phyloP scores from a whole-genome alignment of 164 flowering plant genomes.

The Annona squamosa region DNA sequence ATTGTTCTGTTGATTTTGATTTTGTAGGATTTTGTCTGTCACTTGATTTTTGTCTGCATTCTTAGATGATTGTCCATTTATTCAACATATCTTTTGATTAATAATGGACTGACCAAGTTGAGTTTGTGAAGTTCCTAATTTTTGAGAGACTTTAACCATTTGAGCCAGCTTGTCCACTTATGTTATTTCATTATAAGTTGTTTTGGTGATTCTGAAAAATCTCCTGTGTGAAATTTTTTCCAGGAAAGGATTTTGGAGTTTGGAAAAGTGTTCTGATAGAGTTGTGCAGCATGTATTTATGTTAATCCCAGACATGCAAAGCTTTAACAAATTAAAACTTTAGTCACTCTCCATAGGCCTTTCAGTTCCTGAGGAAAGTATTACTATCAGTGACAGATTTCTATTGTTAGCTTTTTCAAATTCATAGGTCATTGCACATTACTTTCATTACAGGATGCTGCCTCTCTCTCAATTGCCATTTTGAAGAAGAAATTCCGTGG shows the following conservation, averaged over 20 bases:
- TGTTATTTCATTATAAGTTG: too few relatives aligned
- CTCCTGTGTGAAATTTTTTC: background rate
- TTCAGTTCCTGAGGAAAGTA: background rate
- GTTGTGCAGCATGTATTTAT: background rate
- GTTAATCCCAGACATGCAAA: background rate
- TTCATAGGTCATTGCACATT: constrained; percentile 1
- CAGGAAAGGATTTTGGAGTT: background rate
- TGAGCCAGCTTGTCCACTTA: background rate
- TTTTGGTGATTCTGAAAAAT: background rate
- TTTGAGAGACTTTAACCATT: background rate
- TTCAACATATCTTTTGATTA: background rate
- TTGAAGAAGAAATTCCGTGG: constrained; percentile 63
- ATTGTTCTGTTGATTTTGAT: background rate
- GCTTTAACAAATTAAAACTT: background rate
- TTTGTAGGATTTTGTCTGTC: background rate
- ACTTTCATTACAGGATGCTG: constrained; percentile 66
- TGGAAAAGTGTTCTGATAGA: background rate
- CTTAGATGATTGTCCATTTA: background rate
- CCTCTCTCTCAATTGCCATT: constrained; percentile 71
- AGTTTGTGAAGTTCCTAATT: background rate
- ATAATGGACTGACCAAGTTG: background rate
- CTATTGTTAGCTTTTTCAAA: background rate
- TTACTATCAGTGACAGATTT: background rate
- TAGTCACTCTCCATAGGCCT: background rate
- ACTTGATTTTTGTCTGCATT: background rate